Base-by-base conservation (phyloP, 768 basidiomycete genomes). In the Termitomyces sp. region DNA sequence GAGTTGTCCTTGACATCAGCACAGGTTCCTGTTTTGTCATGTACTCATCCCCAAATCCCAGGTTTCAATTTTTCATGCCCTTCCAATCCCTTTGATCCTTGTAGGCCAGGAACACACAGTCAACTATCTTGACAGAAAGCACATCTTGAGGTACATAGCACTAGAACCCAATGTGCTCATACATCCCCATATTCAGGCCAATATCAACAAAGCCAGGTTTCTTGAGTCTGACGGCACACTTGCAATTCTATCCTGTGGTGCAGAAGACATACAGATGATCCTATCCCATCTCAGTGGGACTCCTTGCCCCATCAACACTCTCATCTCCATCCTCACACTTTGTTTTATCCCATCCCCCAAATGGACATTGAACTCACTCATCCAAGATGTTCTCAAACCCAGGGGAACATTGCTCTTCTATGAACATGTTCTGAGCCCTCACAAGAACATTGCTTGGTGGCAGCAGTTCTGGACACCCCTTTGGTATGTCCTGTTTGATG, bases 401-500 rank as follows among this genome's bases (percentile, higher is more conserved):
- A 85, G 87, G 0, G 90, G 90, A 0, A 75, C 79, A 53, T 57
- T 91, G 0, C 72, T 91, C 18, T 85, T 85, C 64, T 85, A 83
- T 60, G 90, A 92, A 68, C 90, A 92, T 60, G 87, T 91, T 11
- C 70, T 77, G 54, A 87, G 79, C 62, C 79, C 75, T 1, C 68
- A 71, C 0, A 54, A 64, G 7, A 82, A 86, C 60, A 80, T 89
- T 2, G 80, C 81, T 8, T 82, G 83, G 81, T 91, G 88, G 88
- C 90, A 92, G 69, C 61, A 74, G 0, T 77, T 88, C 51, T 91
- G 88, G 89, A n/a, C 86, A 2, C 89, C 89, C 0, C 6, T 90
- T 4, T 92, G 90, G 90, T 66, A 67, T 6, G 42, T 76, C 0
- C 70, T 73, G 1, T 83, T 87, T 56, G 87, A 84, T 63, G 88